Evolutionary conservation across 345 rosid species (phyloP).

Genomic region (Aquilaria yunnanensis): DNA sequence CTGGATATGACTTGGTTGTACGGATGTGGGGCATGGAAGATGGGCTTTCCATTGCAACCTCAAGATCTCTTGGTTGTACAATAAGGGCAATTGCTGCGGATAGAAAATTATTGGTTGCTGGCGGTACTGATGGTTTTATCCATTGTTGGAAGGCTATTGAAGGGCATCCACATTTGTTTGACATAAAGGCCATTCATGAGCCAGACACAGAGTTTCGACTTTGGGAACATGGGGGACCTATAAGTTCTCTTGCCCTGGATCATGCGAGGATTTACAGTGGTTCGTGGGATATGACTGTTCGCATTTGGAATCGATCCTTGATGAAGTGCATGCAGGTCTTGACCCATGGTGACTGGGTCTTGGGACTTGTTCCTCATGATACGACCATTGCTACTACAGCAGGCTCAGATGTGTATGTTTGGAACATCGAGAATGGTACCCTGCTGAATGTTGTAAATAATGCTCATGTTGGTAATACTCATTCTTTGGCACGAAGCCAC

Average conservation of each 20-base stretch:
- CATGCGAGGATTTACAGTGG: constrained; percentile 61
- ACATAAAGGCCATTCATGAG: constrained; percentile 45
- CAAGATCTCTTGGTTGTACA: constrained; percentile 80
- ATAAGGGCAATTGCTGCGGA: constrained; percentile 81
- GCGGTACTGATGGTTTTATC: constrained; percentile 90
- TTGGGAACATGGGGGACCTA: constrained; percentile 89
- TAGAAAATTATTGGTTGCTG: constrained; percentile 71
- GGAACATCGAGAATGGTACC: constrained; percentile 55
- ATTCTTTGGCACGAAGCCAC: constrained; percentile 72
- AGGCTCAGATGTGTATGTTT: constrained; percentile 80
- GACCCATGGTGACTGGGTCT: constrained; percentile 92
- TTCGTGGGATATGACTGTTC: constrained; percentile 95
- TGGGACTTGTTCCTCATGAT: constrained; percentile 72
- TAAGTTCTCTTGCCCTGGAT: constrained; percentile 80
- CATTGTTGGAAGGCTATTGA: constrained; percentile 81
- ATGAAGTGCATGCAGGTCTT: constrained; percentile 57
- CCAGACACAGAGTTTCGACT: constrained; percentile 51
- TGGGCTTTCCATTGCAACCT: constrained; percentile 59
- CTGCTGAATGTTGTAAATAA: constrained; percentile 39
- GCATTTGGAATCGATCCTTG: constrained; percentile 77
- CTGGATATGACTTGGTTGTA: constrained; percentile 77
- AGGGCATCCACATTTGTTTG: constrained; percentile 57
- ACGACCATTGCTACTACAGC: constrained; percentile 53
- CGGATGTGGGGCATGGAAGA: constrained; percentile 94
- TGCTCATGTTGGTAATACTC: constrained; percentile 65